Conservation (phyloP, 1,284 basidiomycete genomes). For the Sanghuangporus sanghuang region DNA sequence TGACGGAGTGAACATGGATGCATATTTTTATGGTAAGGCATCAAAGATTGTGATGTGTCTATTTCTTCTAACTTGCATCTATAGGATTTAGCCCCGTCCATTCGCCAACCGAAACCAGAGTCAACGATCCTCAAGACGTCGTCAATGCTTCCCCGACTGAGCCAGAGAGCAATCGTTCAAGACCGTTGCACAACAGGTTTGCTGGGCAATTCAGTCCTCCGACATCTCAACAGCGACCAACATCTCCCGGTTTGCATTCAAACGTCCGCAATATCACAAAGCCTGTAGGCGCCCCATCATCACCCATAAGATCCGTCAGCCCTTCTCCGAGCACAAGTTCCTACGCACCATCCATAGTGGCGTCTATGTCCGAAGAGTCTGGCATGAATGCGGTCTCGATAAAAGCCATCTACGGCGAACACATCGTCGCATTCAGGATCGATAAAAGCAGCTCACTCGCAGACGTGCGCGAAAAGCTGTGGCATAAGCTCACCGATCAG, state of each 20-base stretch:
- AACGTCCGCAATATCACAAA: constrained; percentile 3
- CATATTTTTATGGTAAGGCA: constrained; percentile 41
- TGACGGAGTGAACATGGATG: constrained; percentile 43
- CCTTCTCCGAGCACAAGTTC: not conserved
- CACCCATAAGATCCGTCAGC: not conserved
- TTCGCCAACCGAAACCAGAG: not conserved
- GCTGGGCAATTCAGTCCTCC: constrained; percentile 26
- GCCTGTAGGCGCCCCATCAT: not conserved
- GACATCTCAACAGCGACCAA: constrained; percentile 1
- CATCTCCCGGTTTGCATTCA: constrained; percentile 4
- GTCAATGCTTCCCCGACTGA: not conserved
- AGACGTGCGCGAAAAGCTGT: constrained; percentile 49
- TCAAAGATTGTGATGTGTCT: not conserved
- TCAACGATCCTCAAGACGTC: not conserved
- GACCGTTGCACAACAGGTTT: constrained; percentile 29
- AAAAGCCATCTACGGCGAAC: constrained; percentile 48
- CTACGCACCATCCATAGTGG: constrained; percentile 6
- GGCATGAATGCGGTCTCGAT: constrained; percentile 39
- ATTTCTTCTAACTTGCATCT: not conserved
- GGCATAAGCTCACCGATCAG: constrained; percentile 57
- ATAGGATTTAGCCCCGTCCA: not conserved
- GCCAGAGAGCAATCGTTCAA: constrained; percentile 27
- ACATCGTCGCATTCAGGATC: constrained; percentile 55
- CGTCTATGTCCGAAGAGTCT: constrained; percentile 17
- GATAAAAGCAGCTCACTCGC: constrained; percentile 38